phyloP scores from a whole-genome alignment of 164 flowering plant genomes.

The Nymphaea thermarum region DNA sequence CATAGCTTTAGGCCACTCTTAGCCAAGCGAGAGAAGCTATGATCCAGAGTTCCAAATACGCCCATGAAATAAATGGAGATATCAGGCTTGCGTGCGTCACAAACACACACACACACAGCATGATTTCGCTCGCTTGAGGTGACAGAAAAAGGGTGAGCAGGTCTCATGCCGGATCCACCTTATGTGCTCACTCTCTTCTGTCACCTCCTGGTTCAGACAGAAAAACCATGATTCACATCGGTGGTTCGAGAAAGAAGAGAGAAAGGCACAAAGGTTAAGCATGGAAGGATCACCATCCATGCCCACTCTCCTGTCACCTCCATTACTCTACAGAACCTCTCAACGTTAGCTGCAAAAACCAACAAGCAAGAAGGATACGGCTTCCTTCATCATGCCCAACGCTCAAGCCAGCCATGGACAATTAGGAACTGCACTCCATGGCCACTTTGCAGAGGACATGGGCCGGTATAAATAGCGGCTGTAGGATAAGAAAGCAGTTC shows the following conservation, averaged over 20 bases:
- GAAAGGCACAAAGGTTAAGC: neutral
- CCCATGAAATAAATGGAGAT: neutral
- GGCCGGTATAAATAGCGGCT: neutral
- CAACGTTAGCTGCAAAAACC: neutral
- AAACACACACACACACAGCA: neutral
- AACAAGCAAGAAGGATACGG: neutral
- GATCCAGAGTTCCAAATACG: neutral
- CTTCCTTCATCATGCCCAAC: neutral
- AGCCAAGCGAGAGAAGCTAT: too few species aligned
- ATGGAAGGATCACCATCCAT: neutral
- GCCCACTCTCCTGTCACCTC: neutral
- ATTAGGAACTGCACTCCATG: neutral
- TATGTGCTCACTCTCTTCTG: neutral
- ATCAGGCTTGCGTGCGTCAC: neutral
- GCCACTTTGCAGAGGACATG: neutral
- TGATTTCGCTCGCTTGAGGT: neutral
- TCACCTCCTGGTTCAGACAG: neutral
- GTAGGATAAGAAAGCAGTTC: neutral
- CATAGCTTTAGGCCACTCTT: too few species aligned
- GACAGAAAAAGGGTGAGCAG: neutral
- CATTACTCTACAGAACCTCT: neutral
- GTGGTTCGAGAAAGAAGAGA: neutral
- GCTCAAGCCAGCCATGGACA: neutral
- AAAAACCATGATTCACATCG: neutral
- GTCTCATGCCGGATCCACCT: neutral